Percentiles rank a stretch among this genome's conserved stretches.
Evolutionary conservation across 2,329 filamentous ascomycete genomes (phyloP).

Genomic region (Calonectria pauciramosa): DNA sequence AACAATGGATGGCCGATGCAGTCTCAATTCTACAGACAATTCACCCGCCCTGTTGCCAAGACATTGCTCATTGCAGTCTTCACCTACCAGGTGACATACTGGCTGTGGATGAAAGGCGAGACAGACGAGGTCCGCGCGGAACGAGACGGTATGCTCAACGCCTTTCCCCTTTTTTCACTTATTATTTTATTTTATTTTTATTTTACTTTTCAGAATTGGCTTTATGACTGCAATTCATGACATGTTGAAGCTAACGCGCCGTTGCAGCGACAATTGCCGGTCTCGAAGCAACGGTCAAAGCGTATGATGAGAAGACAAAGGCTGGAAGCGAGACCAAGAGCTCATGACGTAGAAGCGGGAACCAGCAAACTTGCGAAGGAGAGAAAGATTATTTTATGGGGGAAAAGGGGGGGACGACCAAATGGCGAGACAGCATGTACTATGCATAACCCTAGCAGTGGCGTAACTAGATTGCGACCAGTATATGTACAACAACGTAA

Average conservation of each 20-base stretch:
- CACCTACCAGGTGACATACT: conserved; percentile 84
- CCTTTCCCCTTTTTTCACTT: conserved; percentile 30
- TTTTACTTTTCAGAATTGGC: neutral
- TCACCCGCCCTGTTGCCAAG: conserved; percentile 80
- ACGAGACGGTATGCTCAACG: conserved; percentile 62
- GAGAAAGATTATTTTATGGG: neutral
- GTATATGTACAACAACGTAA: conserved; percentile 18
- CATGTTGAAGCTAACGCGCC: neutral
- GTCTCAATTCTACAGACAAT: conserved; percentile 80
- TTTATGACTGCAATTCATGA: neutral
- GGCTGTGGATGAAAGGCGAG: conserved; percentile 81
- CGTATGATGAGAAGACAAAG: conserved; percentile 48
- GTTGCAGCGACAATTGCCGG: conserved; percentile 50
- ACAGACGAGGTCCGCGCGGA: conserved; percentile 75
- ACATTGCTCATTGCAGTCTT: conserved; percentile 81
- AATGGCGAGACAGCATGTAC: neutral
- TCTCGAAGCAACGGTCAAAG: conserved; percentile 55
- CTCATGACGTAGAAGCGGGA: conserved; percentile 26
- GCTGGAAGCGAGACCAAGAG: conserved; percentile 30
- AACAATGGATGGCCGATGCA: conserved; percentile 46
- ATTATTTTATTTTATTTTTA: neutral
- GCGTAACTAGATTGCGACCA: neutral
- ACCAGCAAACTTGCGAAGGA: neutral
- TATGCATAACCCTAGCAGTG: neutral
- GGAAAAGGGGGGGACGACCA: neutral